These are phyloP conservation scores for Tricharina praecox DNA, from an alignment of 495 filamentous ascomycete species.

Conservation along the genomic window DNA sequence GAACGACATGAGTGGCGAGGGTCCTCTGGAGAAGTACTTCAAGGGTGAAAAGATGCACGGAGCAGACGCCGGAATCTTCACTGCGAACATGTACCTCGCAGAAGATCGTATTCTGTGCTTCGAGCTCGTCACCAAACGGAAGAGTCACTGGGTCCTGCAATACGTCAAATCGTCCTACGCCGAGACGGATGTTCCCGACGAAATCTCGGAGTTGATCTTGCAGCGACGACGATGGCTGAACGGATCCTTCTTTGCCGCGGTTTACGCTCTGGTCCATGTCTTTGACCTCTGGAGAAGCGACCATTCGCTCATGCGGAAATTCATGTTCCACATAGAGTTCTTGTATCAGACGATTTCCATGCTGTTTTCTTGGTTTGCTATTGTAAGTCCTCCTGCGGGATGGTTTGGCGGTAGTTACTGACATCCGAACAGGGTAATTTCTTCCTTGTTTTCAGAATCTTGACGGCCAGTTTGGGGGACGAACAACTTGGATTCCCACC, in stretches of 20 bases:
- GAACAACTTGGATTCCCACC: slow-evolving; percentile 48
- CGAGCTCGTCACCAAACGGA: slow-evolving; percentile 92
- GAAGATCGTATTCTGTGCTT: slow-evolving; percentile 99
- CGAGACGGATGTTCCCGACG: slow-evolving; percentile 95
- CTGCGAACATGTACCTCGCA: slow-evolving; percentile 98
- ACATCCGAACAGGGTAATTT: slow-evolving; percentile 57
- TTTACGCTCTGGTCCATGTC: slow-evolving; percentile 87
- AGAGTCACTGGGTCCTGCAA: slow-evolving; percentile 89
- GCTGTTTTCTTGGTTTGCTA: slow-evolving; percentile 98
- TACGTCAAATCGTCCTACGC: slow-evolving; percentile 95
- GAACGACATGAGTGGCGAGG: slow-evolving; percentile 85
- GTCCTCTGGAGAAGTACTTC: slow-evolving; percentile 93
- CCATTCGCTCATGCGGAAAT: slow-evolving; percentile 72
- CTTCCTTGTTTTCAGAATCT: slow-evolving; percentile 95
- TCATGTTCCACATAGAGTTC: slow-evolving; percentile 83
- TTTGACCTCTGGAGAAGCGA: slow-evolving; percentile 85
- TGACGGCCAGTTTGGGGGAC: slow-evolving; percentile 67
- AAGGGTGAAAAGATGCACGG: slow-evolving; percentile 96
- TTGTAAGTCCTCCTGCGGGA: slow-evolving; percentile 32
- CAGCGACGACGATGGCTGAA: slow-evolving; percentile 97
- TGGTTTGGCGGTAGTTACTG: slow-evolving; percentile 5
- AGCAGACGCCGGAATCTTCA: slow-evolving; percentile 85
- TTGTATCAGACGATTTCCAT: slow-evolving; percentile 86
- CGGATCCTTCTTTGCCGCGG: slow-evolving; percentile 93
- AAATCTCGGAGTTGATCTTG: slow-evolving; percentile 85